Base-by-base conservation (phyloP, 2,329 filamentous ascomycete species). In the Pseudogymnoascus sp. region DNA sequence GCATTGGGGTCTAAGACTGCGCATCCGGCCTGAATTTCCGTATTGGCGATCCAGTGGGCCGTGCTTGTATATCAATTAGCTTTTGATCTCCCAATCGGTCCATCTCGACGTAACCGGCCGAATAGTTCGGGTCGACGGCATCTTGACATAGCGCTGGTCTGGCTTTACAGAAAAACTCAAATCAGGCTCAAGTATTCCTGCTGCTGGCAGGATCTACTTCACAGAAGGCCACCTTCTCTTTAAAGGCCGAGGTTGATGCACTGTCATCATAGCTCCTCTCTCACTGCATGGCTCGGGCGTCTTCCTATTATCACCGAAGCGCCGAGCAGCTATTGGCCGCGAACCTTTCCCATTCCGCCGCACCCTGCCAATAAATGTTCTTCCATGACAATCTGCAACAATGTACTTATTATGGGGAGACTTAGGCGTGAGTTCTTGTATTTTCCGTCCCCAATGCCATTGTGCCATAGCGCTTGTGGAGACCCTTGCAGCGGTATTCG, bases 31-130 rank as follows among this genome's bases (percentile, higher is more conserved):
- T 64, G 12, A 62, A 59, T n/a, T 18, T 64, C 44, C 40, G 65
- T 65, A 25, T 67, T 69, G 16, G 62, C 25, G 31, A 18, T 18
- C 25, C 8, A 53, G 8, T 16, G 6, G n/a, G n/a, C 14, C n/a
- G 14, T 31, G 25, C 5, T 18, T 53, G 47, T 31, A 53, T 11
- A 33, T n/a, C n/a, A 18, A 53, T 12, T 12, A 53, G 18, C 25
- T n/a, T 18, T 16, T 18, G n/a, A 53, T n/a, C 23, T 53, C 25
- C 42, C 25, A 31, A 31, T 18, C n/a, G 2, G n/a, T 53, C 4
- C 7, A 18, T n/a, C n/a, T 18, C 47, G 25, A 12, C 1, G 47
- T 53, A 53, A 18, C 8, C 25, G 25, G 47, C n/a, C n/a, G 10
- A 53, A 31, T 53, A 31, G 25, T 31, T 53, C 25, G 47, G 25